Evolutionary conservation across 352 stramenopile genomes (phyloP).

Genomic region (Phytophthora vignae): DNA sequence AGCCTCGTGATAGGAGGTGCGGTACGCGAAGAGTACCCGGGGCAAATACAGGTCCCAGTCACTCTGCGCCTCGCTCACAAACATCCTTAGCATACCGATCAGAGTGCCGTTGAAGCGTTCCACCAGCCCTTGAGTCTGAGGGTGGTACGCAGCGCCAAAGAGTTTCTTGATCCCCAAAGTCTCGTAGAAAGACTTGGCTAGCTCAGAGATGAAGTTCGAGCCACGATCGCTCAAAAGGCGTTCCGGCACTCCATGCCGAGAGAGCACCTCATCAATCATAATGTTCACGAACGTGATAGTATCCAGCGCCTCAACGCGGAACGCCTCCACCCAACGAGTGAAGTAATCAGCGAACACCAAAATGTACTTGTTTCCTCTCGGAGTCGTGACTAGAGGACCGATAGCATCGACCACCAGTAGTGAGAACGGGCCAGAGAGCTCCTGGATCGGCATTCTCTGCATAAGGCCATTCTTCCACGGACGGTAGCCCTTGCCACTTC

Average conservation of each 20-base stretch:
- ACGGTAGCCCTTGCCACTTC: neutral
- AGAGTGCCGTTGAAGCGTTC: too few species aligned
- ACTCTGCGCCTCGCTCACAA: too few species aligned
- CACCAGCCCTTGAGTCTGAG: conserved; percentile 13
- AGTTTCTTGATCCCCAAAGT: too few species aligned
- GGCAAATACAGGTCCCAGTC: conserved; percentile 17
- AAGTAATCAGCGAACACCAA: neutral
- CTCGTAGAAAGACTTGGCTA: too few species aligned
- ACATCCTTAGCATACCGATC: too few species aligned
- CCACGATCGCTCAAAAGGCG: conserved; percentile 9
- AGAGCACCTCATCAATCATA: conserved; percentile 3
- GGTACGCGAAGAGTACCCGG: conserved; percentile 7
- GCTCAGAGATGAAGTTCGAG: too few species aligned
- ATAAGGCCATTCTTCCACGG: conserved; percentile 7
- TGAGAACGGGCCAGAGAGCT: neutral
- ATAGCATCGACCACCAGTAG: conserved; percentile 4
- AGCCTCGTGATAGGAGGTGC: conserved; percentile 9
- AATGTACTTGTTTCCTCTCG: conserved; percentile 1
- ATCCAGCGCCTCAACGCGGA: too few species aligned
- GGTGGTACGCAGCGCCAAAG: neutral
- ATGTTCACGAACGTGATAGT: too few species aligned
- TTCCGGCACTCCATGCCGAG: neutral
- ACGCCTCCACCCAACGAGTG: neutral
- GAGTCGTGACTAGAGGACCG: neutral
- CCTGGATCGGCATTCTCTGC: conserved; percentile 6